These are phyloP conservation scores for Aspergillus hiratsukae DNA, from an alignment of 2,329 filamentous ascomycete species.

Conservation along the genomic window DNA sequence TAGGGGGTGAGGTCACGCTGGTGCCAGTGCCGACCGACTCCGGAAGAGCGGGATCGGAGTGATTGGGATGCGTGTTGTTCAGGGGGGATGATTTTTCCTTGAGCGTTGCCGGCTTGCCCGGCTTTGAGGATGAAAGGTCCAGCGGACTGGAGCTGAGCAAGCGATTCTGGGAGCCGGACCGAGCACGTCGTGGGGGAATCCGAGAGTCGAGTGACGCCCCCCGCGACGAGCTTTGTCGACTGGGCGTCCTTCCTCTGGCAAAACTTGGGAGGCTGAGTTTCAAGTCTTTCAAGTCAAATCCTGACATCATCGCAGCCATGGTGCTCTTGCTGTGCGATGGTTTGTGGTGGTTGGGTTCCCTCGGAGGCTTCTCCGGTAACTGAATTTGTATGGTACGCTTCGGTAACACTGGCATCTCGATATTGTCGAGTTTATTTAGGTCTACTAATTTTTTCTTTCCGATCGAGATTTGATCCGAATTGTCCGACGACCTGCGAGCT, in stretches of 20 bases:
- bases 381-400: conserved; percentile 41
- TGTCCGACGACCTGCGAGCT: conserved; percentile 31
- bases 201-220: conserved; percentile 37
- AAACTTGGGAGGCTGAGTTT: conserved; percentile 31
- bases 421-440: conserved; percentile 32
- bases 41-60: conserved; percentile 67
- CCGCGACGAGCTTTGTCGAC: conserved; percentile 37
- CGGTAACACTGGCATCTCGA: conserved; percentile 25
- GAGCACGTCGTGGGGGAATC: conserved; percentile 22
- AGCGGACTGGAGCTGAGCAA: conserved; percentile 48
- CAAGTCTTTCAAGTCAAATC: conserved; percentile 34
- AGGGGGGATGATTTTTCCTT: conserved; percentile 63
- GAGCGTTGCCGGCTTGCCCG: conserved; percentile 50
- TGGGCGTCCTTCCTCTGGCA: conserved; percentile 31
- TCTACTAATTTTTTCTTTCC: conserved; percentile 18
- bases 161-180: conserved; percentile 34
- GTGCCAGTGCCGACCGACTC: conserved; percentile 53
- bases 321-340: conserved; percentile 32
- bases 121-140: conserved; percentile 33
- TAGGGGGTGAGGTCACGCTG: conserved; percentile 7
- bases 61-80: conserved; percentile 61
- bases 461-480: conserved; percentile 12
- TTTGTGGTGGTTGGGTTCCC: conserved; percentile 3
- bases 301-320: conserved; percentile 47
- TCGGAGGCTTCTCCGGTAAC: conserved; percentile 29